Percentiles rank a stretch among this genome's conserved stretches.
Conservation (phyloP, 2,329 filamentous ascomycete genomes). For the Colletotrichum trifolii region DNA sequence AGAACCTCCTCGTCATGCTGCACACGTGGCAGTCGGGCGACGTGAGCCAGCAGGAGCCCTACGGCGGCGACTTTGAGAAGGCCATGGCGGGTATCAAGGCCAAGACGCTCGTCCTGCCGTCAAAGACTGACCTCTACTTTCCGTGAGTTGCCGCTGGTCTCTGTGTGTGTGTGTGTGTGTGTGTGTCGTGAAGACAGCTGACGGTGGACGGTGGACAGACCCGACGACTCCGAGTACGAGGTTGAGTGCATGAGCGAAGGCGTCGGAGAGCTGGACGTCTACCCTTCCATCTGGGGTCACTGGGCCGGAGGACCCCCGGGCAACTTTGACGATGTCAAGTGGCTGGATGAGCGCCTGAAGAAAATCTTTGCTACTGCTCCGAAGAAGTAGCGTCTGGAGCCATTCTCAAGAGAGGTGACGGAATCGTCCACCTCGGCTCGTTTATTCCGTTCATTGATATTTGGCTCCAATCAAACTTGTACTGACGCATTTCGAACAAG, state of each 20-base stretch:
- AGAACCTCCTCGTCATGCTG: conserved; percentile 80
- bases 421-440: too few species aligned
- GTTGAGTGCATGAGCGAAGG: conserved; percentile 59
- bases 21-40: conserved; percentile 84
- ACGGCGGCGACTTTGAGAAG: conserved; percentile 72
- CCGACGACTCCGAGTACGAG: conserved; percentile 82
- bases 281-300: conserved; percentile 57
- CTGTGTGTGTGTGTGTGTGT: too few species aligned
- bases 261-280: conserved; percentile 48
- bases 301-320: conserved; percentile 75
- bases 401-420: too few species aligned
- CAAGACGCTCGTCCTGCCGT: conserved; percentile 76
- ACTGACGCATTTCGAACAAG: too few species aligned
- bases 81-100: conserved; percentile 78
- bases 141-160: conserved; percentile 50
- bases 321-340: conserved; percentile 76
- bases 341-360: conserved; percentile 73
- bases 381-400: neutral
- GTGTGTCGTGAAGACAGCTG: too few species aligned
- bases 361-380: conserved; percentile 50
- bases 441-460: accelerated
- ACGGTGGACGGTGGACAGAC: conserved; percentile 43
- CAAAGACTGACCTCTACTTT: conserved; percentile 83
- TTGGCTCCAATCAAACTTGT: too few species aligned
- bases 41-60: conserved; percentile 74